These are phyloP conservation scores for Aspergillus coremiiformis DNA, from an alignment of 495 filamentous ascomycete genomes.

Conservation along the genomic window DNA sequence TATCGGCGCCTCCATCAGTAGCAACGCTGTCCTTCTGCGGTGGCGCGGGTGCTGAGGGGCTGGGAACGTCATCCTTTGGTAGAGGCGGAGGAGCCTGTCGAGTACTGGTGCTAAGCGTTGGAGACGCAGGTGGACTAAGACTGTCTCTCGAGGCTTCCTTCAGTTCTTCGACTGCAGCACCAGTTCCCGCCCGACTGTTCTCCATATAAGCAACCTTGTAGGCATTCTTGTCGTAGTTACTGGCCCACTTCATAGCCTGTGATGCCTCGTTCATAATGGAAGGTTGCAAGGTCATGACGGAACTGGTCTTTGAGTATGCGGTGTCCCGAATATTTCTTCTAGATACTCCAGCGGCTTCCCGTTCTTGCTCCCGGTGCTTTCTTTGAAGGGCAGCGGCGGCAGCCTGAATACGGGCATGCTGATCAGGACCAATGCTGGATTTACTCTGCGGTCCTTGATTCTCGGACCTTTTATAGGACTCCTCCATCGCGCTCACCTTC, in stretches of 20 bases:
- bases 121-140: constrained; percentile 9
- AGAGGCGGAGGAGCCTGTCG: constrained; percentile 24
- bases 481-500: constrained; percentile 41
- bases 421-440: constrained; percentile 82
- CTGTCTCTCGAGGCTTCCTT: constrained; percentile 8
- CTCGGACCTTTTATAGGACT: constrained; percentile 42
- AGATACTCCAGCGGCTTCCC: constrained; percentile 35
- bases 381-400: constrained; percentile 76
- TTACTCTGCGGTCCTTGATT: constrained; percentile 60
- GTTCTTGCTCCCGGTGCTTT: constrained; percentile 52
- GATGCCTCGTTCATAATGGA: constrained; percentile 80
- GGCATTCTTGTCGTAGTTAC: constrained; percentile 64
- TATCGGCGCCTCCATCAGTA: background rate
- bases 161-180: constrained; percentile 27
- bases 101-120: constrained; percentile 16
- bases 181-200: constrained; percentile 61
- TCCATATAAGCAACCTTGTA: constrained; percentile 75
- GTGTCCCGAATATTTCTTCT: constrained; percentile 31
- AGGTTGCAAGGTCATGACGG: constrained; percentile 83
- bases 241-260: constrained; percentile 91
- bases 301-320: constrained; percentile 70
- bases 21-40: constrained; percentile 3
- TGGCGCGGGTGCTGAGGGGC: constrained; percentile 2
- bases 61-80: constrained; percentile 21
- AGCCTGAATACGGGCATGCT: constrained; percentile 85